Base-by-base conservation (phyloP, 257 asterid species). In the Solanum gandarillasii region DNA sequence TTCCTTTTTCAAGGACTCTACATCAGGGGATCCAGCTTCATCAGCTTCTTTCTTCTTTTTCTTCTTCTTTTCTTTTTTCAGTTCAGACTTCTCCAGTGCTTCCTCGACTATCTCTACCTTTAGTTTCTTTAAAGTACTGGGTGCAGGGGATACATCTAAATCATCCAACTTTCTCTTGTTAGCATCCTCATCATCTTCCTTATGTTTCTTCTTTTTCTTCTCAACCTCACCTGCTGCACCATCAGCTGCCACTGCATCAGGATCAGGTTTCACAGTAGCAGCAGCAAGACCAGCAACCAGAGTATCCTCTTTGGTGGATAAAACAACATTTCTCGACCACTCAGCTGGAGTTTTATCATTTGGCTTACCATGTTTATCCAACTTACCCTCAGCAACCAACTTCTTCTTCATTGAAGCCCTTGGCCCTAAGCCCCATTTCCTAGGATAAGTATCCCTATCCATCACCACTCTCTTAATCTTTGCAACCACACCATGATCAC, bases 381-480 rank as follows among this genome's bases (percentile, higher is more conserved):
- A 87, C 93, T 96, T 95, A 89, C 98, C 99, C 52, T 95, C 98
- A 7, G 98, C 93, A 89, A 95, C 90, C 90, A 96, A 86, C 95
- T 95, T 96, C 92, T 95, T 96, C 91, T 95, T 95, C 98, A 96
- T 91, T 0, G 98, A 94, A 70, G 98, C 99, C 92, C 93, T 91
- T 3, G 99, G 99, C 7, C 99, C 99, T 93, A 96, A 92, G 12
- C 99, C 98, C 99, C 99, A 96, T 87, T 96, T 96, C 92, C 99
- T 94, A 1, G 99, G 99, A 89, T 96, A 96, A 1, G 99, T 96
- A 90, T 96, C 99, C 92, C 99, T 92, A 86, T 96, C 99, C 99
- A 96, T 95, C 83, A 96, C 99, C 81, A 96, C 99, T 93, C 99
- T 95, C 98, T 96, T 96, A 87, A 96, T 96, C 93, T 93, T 96